A percentile compares a stretch with the other conserved stretches of the same genome.
Conservation (phyloP, 495 filamentous ascomycete species). For the Lentithecium fluviatile region DNA sequence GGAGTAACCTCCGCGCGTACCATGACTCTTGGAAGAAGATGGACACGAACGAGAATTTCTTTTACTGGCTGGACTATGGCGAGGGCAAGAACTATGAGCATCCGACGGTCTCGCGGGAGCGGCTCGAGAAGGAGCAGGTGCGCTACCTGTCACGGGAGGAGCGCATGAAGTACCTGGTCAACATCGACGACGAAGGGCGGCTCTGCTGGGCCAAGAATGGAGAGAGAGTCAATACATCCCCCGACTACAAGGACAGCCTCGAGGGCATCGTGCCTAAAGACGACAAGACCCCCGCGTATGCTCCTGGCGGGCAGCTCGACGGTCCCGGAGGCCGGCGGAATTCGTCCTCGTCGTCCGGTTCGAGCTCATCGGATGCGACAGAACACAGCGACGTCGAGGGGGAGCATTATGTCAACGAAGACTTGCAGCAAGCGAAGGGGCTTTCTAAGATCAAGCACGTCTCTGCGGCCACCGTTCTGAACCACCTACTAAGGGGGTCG, state of each 20-base stretch:
- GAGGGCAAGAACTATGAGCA: slow-evolving; percentile 42
- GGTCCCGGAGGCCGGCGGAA: too few species aligned
- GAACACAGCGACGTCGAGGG: slow-evolving; percentile 43
- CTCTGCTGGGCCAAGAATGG: slow-evolving; percentile 60
- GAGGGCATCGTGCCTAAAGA: slow-evolving; percentile 70
- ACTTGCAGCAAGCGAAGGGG: slow-evolving; percentile 55
- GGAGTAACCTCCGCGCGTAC: slow-evolving; percentile 78
- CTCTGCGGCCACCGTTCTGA: slow-evolving; percentile 66
- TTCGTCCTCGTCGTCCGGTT: slow-evolving; percentile 20
- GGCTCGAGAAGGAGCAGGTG: slow-evolving; percentile 43
- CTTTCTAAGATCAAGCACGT: slow-evolving; percentile 64
- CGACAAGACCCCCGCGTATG: slow-evolving; percentile 45
- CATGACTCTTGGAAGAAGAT: slow-evolving; percentile 78
- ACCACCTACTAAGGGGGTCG: slow-evolving; percentile 67
- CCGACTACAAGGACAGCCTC: slow-evolving; percentile 74
- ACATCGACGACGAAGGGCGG: slow-evolving; percentile 41
- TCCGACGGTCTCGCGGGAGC: slow-evolving; percentile 42
- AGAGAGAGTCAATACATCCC: slow-evolving; percentile 68
- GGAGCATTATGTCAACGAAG: slow-evolving; percentile 54
- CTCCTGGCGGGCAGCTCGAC: slow-evolving; percentile 15
- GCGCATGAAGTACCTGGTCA: slow-evolving; percentile 43
- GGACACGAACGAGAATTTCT: slow-evolving; percentile 82
- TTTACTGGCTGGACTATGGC: slow-evolving; percentile 92
- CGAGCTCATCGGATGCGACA: slow-evolving; percentile 26
- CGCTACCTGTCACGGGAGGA: slow-evolving; percentile 47